These are phyloP conservation scores for Aspergillus heteromorphus DNA, from an alignment of 495 filamentous ascomycete species.

Conservation along the genomic window DNA sequence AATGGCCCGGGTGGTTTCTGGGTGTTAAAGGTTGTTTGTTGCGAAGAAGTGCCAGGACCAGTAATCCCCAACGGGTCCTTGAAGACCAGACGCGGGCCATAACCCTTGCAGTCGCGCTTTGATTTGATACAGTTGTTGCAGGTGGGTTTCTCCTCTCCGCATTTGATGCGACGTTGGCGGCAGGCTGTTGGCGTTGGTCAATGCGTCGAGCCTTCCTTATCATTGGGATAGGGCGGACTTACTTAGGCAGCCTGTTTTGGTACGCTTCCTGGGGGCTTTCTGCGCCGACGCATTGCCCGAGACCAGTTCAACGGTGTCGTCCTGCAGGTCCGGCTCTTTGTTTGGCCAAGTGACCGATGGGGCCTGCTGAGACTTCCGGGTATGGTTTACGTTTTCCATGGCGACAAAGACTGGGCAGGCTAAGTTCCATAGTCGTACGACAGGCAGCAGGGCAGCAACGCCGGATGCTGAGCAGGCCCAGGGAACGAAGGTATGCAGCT, in stretches of 20 bases:
- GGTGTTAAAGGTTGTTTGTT: constrained; percentile 11
- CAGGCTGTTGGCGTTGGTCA: constrained; percentile 56
- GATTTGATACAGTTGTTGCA: constrained; percentile 94
- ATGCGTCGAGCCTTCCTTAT: background rate
- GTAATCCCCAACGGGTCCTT: constrained; percentile 75
- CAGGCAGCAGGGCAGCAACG: too few species aligned
- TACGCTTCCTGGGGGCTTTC: constrained; percentile 57
- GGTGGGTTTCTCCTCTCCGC: constrained; percentile 87
- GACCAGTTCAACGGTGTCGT: background rate
- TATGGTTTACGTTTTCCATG: constrained; percentile 13
- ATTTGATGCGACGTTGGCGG: constrained; percentile 93
- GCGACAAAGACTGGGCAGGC: background rate
- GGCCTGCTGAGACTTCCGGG: constrained; percentile 1
- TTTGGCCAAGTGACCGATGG: background rate
- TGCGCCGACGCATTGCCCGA: constrained; percentile 16
- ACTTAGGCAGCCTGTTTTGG: constrained; percentile 97
- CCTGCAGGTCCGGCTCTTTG: constrained; percentile 1
- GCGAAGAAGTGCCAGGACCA: constrained; percentile 31
- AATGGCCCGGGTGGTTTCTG: constrained; percentile 18
- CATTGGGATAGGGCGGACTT: constrained; percentile 31
- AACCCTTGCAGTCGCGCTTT: constrained; percentile 89
- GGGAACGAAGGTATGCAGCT: too few species aligned
- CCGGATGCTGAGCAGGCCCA: too few species aligned
- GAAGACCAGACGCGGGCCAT: constrained; percentile 88
- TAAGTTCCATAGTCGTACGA: constrained; percentile 14